Conservation (phyloP, 208 protist genomes). For the Leishmania turanica region DNA sequence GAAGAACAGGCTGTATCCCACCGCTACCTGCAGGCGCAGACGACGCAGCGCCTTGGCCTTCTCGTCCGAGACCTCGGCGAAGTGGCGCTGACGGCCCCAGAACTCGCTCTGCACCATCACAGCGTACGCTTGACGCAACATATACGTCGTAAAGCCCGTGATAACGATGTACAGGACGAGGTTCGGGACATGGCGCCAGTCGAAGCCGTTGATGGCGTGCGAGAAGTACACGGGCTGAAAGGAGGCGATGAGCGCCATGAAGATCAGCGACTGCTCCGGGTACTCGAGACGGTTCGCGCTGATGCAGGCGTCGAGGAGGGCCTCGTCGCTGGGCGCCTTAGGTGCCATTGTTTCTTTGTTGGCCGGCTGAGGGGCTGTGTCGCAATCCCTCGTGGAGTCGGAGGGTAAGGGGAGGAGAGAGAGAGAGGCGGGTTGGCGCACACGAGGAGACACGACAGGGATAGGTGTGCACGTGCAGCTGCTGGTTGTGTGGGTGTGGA, state of each 20-base stretch:
- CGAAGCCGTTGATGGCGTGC: constrained; percentile 83
- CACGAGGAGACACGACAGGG: background rate
- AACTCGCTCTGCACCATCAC: constrained; percentile 91
- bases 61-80: constrained; percentile 65
- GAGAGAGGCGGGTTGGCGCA: background rate
- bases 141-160: constrained; percentile 59
- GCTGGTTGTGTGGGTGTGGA: background rate
- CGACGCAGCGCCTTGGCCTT: constrained; percentile 65
- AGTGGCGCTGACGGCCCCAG: constrained; percentile 90
- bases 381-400: background rate
- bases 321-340: constrained; percentile 49
- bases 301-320: constrained; percentile 85
- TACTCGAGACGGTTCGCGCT: constrained; percentile 84
- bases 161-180: constrained; percentile 62
- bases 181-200: constrained; percentile 64
- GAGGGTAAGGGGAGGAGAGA: background rate
- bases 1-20: constrained; percentile 85
- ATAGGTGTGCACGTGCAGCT: background rate
- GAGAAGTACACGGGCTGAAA: constrained; percentile 89
- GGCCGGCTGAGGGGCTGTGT: background rate
- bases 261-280: constrained; percentile 63
- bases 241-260: constrained; percentile 64
- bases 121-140: constrained; percentile 82
- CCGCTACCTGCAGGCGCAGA: constrained; percentile 79
- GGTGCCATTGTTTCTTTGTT: background rate